A percentile compares a stretch with the other conserved stretches of the same genome.
These are phyloP conservation scores for Pouteria campechiana DNA, from an alignment of 179 eudicot species.

Conservation along the genomic window DNA sequence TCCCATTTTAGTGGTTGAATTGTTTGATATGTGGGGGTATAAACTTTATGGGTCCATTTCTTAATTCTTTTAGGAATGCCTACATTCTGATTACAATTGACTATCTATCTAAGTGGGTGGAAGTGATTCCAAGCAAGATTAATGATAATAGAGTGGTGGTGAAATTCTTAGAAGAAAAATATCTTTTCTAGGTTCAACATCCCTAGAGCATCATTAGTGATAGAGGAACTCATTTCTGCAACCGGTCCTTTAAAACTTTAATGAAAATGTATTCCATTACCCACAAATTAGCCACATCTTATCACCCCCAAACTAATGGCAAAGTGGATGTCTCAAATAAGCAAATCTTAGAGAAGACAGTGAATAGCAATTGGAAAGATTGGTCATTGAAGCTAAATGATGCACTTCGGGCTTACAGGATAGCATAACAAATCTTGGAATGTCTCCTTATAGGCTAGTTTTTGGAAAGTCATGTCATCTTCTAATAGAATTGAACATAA, in stretches of 20 bases:
- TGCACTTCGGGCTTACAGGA: background rate
- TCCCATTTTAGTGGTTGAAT: background rate
- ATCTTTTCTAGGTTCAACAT: background rate
- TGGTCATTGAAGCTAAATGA: no score
- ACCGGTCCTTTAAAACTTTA: no score
- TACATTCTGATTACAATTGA: background rate
- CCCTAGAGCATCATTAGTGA: background rate
- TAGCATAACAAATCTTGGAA: background rate
- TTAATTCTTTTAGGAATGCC: background rate
- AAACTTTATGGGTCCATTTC: no score
- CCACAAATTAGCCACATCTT: no score
- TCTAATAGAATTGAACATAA: background rate
- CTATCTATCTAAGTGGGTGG: background rate
- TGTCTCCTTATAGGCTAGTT: background rate
- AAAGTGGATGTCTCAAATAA: no score
- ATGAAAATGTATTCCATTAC: no score
- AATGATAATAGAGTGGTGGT: background rate
- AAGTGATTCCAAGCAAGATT: background rate
- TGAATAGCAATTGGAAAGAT: no score
- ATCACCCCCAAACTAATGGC: no score
- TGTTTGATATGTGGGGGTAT: constrained; percentile 1
- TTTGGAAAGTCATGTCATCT: background rate
- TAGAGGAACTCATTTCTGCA: no score
- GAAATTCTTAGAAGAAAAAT: background rate
- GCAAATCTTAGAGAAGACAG: no score